Percentiles rank a stretch among this genome's conserved stretches.
Evolutionary conservation across 2,329 filamentous ascomycete species (phyloP).

Genomic region (Trichophyton simii): DNA sequence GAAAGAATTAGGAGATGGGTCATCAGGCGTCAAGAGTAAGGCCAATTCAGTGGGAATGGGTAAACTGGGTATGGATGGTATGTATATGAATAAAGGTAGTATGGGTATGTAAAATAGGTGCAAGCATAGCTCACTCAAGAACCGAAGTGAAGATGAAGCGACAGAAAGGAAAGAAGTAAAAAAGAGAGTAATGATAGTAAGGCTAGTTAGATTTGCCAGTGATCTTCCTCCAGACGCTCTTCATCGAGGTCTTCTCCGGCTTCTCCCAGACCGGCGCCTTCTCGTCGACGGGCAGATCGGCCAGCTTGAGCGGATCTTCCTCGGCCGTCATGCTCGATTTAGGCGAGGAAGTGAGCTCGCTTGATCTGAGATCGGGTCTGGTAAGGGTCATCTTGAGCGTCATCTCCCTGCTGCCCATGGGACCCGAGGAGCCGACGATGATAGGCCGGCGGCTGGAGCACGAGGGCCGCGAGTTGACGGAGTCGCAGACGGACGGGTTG

Average conservation of each 20-base stretch:
- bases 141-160: background rate
- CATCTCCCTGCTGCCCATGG: constrained; percentile 66
- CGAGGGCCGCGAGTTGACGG: background rate
- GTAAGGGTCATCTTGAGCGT: constrained; percentile 93
- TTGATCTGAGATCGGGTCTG: constrained; percentile 60
- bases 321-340: constrained; percentile 33
- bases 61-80: no score
- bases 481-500: background rate
- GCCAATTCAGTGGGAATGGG: background rate
- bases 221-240: constrained; percentile 34
- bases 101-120: background rate
- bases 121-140: background rate
- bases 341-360: constrained; percentile 13
- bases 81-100: background rate
- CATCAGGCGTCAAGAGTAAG: background rate
- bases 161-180: background rate
- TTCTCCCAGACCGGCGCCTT: constrained; percentile 33
- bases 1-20: background rate
- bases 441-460: constrained; percentile 16
- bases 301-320: constrained; percentile 44
- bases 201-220: constrained; percentile 16
- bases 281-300: constrained; percentile 38
- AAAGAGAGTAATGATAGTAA: background rate
- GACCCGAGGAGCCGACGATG: constrained; percentile 25
- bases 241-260: constrained; percentile 30